Evolutionary conservation across 1,139 yeast species (phyloP), one percentile per base, ranked within the genome.

Genomic region (Sugiyamaella sp.): DNA sequence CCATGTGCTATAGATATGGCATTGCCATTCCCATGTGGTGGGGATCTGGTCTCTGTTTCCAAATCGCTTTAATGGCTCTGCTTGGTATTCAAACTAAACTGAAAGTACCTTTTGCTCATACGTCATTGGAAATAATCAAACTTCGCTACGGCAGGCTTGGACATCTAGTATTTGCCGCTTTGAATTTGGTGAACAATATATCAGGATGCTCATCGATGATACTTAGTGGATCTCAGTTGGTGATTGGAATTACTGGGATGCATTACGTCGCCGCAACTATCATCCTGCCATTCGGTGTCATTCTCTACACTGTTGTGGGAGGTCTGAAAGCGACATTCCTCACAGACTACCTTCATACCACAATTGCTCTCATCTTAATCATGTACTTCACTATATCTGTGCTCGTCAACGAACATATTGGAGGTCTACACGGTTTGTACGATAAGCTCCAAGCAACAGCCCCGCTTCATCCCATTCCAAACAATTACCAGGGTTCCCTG

Each of bases 201-300:
- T 75, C 88, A 60, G 96, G 89, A 53, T 86, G 69, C 75, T 54
- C 95, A 19, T 89, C 91, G 4, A 87, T 88, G 95, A 77, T 89
- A 50, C 74, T 56, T 21, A 54, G 96, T 58, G 95, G 95, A 38
- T 82, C 91, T 44, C 91, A 93, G 1, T 86, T 86, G 10, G 82
- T 88, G 51, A 74, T 74, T 59, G 76, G 71, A 44, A 60, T 75
- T 54, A 76, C 81, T 4, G 81, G 81, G 2, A 77, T 78, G 75
- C 72, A 75, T 61, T 73, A 73, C 29, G 75, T 77, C 37, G 82
- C 81, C 4, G 79, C 80, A 1, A 73, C 76, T 58, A 73, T 80
- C 60, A 68, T 80, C 41, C 69, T 80, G 41, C 85, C 85, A 9
- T 65, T 80, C 35, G 82, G 83, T 53, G 84, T 80, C 25, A 75